Evolutionary conservation across 2,329 filamentous ascomycete species (phyloP).

Genomic region (Zymoseptoria ardabiliae): DNA sequence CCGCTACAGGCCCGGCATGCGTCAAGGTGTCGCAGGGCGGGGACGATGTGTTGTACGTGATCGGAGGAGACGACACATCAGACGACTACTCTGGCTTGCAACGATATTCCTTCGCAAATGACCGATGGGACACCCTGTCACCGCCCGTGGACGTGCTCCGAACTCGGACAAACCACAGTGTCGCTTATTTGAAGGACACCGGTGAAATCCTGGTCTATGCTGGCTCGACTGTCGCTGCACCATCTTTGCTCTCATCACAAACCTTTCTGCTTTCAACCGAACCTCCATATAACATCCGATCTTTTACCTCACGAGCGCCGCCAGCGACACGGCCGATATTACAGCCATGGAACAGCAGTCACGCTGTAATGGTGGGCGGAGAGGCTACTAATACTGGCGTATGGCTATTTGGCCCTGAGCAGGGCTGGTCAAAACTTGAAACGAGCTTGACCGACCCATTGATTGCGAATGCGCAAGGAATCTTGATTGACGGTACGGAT

Average conservation of each 20-base stretch:
- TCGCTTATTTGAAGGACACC: conserved; percentile 59
- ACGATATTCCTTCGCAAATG: conserved; percentile 51
- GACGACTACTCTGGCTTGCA: conserved; percentile 67
- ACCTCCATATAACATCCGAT: conserved; percentile 55
- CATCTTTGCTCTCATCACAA: conserved; percentile 54
- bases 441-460: conserved; percentile 50
- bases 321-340: conserved; percentile 64
- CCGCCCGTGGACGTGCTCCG: conserved; percentile 50
- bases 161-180: conserved; percentile 67
- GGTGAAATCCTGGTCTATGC: conserved; percentile 74
- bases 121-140: conserved; percentile 52
- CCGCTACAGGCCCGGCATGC: conserved; percentile 69
- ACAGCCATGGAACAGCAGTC: conserved; percentile 62
- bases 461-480: conserved; percentile 35
- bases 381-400: conserved; percentile 57
- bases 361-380: conserved; percentile 70
- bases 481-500: conserved; percentile 64
- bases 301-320: conserved; percentile 53
- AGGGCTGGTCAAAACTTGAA: conserved; percentile 61
- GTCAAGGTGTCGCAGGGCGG: conserved; percentile 58
- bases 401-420: conserved; percentile 60
- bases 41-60: conserved; percentile 64
- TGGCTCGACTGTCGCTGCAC: conserved; percentile 57
- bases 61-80: conserved; percentile 60
- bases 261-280: conserved; percentile 67